A percentile compares a stretch with the other conserved stretches of the same genome.
These are phyloP conservation scores for Mortierella sp. DNA, from an alignment of 371 early-diverging fungal species.

Conservation along the genomic window DNA sequence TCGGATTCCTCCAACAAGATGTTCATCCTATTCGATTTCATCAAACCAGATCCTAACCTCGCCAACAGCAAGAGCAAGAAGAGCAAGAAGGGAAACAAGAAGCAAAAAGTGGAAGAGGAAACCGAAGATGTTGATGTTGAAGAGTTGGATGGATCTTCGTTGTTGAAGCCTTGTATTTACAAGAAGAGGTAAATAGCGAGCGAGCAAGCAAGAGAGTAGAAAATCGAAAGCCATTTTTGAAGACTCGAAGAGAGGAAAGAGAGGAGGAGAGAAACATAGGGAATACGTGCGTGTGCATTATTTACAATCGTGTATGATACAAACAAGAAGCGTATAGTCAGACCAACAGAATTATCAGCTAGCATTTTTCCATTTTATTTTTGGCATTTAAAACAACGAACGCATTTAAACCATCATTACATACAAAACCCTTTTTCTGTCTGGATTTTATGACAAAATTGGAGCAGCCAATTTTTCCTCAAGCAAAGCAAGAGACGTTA, in stretches of 20 bases:
- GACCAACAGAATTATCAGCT: no score
- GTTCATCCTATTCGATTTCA: constrained; percentile 92
- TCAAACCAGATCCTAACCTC: constrained; percentile 60
- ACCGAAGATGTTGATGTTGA: constrained; percentile 27
- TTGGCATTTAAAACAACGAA: no score
- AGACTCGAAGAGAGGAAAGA: neutral
- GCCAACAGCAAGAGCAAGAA: constrained; percentile 59
- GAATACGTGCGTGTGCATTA: no score
- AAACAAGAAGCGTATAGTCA: no score
- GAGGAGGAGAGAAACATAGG: no score
- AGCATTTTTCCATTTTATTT: no score
- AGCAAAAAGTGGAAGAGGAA: constrained; percentile 56
- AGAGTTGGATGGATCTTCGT: constrained; percentile 59
- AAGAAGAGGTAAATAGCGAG: constrained; percentile 77
- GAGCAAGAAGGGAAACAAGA: constrained; percentile 58
- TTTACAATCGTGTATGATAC: no score
- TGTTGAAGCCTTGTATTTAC: constrained; percentile 93
- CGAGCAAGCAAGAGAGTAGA: neutral
- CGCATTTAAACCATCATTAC: no score
- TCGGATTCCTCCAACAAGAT: constrained; percentile 86
- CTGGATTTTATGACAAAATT: neutral
- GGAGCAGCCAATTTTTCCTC: neutral
- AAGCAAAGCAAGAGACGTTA: neutral
- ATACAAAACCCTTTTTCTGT: neutral
- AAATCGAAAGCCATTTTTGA: neutral